phyloP scores from a whole-genome alignment of 805 yeast species.

The Lipomyces spencermartinsiae region DNA sequence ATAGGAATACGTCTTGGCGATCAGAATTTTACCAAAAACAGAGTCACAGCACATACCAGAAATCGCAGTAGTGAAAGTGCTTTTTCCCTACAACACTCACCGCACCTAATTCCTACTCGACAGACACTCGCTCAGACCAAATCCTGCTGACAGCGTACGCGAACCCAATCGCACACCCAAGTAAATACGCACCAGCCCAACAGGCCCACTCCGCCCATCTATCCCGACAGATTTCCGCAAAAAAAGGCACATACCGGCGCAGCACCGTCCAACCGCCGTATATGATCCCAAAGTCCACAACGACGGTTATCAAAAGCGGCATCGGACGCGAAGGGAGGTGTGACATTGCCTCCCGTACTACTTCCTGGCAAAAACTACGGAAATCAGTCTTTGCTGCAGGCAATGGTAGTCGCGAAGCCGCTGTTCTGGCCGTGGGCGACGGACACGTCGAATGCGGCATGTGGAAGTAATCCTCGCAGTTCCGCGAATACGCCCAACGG shows the following conservation, averaged over 20 bases:
- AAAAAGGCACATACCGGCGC: not conserved
- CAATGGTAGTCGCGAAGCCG: not conserved
- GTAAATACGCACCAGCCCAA: not conserved
- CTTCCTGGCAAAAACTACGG: not conserved
- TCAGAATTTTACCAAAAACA: no score
- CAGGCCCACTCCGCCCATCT: not conserved
- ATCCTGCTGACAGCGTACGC: not conserved
- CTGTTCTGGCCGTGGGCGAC: not conserved
- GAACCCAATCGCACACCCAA: not conserved
- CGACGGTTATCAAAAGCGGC: not conserved
- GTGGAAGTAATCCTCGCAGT: slow-evolving; percentile 2
- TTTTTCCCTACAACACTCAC: no score
- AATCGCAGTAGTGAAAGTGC: no score
- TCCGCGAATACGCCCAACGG: not conserved
- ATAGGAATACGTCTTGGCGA: no score
- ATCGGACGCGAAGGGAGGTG: not conserved
- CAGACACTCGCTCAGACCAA: not conserved
- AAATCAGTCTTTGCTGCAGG: not conserved
- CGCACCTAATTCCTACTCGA: no score
- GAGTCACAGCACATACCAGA: no score
- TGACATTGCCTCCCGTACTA: not conserved
- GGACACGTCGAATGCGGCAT: not conserved
- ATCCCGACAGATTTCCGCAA: not conserved
- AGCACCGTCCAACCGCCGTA: not conserved
- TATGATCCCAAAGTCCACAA: not conserved